Base-by-base conservation (phyloP, 345 rosid species). In the Salix udensis region DNA sequence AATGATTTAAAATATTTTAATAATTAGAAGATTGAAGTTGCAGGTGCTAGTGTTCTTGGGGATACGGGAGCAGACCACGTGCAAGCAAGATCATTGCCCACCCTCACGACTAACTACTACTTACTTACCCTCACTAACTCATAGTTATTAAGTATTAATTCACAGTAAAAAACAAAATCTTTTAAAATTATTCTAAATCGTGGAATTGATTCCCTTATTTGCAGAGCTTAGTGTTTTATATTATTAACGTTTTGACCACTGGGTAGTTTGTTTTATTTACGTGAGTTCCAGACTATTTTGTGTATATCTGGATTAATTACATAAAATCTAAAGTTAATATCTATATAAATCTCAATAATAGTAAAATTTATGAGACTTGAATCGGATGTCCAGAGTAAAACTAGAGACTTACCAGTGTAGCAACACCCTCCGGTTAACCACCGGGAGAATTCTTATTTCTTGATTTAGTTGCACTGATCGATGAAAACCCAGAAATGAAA, bases 1-100 rank as follows among this genome's bases (percentile, higher is more conserved):
- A 11, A 65, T 34, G 65, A 58, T 70, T 65, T 52, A 72, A 72
- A 66, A 42, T 21, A 69, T 11, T 68, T 64, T 48, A 76, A 76
- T 66, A 61, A 75, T 36, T 55, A 78, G 77, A 82, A 78, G 84
- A 79, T 52, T 68, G 75, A 81, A 79, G 77, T 74, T 74, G 88
- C 88, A 79, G 90, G 79, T 78, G 87, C 73, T 87, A 76, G 77
- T 85, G 90, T 81, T 82, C 85, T 78, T 76, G 75, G 79, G 77
- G 77, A 66, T 40, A 84, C 40, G 82, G 85, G 87, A 75, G 67
- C 40, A 85, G 72, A 69, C 88, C 94, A 89, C 88, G 85, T 87
- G 89, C 82, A 77, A 74, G 48, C 82, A 83, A 85, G 82, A 86
- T 82, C 82, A 76, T 75, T 84, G 87, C 76, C 88, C 88, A 87